phyloP scores from a whole-genome alignment of 2,329 filamentous ascomycete species.

The Catunica adiposa region DNA sequence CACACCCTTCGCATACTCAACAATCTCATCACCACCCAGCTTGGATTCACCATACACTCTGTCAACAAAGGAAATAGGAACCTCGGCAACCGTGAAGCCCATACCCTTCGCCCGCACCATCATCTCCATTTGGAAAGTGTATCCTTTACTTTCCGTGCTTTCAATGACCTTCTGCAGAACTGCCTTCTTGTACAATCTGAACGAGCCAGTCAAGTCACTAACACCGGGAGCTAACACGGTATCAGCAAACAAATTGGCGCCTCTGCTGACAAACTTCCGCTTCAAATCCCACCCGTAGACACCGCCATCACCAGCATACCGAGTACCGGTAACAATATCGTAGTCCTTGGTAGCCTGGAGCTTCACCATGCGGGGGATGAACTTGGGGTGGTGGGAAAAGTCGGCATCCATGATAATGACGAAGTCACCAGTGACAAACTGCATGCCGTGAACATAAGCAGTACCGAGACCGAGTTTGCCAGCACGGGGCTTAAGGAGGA shows the following conservation, averaged over 20 bases:
- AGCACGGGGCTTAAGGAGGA: conserved; percentile 71
- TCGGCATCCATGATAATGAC: conserved; percentile 99
- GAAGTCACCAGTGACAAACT: conserved; percentile 81
- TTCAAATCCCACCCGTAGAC: conserved; percentile 96
- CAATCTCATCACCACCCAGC: conserved; percentile 86
- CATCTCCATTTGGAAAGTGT: conserved; percentile 99
- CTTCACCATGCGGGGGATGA: conserved; percentile 86
- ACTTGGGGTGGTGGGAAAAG: conserved; percentile 98
- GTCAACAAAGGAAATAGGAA: conserved; percentile 93
- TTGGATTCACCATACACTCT: conserved; percentile 90
- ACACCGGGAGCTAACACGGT: conserved; percentile 85
- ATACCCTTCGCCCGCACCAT: conserved; percentile 95
- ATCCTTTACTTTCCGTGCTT: conserved; percentile 88
- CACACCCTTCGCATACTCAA: conserved; percentile 84
- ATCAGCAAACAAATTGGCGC: conserved; percentile 90
- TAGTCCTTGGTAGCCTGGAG: conserved; percentile 62
- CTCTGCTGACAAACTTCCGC: conserved; percentile 66
- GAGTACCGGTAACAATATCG: conserved; percentile 92
- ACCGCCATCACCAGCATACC: conserved; percentile 77
- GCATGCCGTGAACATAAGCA: conserved; percentile 85
- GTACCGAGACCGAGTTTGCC: conserved; percentile 96
- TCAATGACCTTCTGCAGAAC: conserved; percentile 81
- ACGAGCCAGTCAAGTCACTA: conserved; percentile 87
- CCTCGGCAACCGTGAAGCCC: conserved; percentile 86
- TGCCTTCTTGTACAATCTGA: conserved; percentile 81